Percentiles rank a stretch among this genome's conserved stretches.
phyloP scores from a whole-genome alignment of 176 grass and related monocot species.

The Saccharum spontaneum region DNA sequence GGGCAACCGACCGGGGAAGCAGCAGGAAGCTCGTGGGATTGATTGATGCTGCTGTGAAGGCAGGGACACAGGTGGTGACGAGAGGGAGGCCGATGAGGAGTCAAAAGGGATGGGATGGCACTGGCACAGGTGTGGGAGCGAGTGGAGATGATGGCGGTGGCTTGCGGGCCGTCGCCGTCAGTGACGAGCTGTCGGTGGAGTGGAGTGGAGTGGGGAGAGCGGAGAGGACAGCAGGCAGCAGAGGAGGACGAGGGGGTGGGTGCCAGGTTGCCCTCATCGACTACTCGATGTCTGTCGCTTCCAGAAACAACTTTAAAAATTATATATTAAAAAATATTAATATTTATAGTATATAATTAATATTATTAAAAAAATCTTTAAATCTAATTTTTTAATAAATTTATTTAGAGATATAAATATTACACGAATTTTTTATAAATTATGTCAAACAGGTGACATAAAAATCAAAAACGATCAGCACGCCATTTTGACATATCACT shows the following conservation, averaged over 20 bases:
- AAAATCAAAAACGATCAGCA: too few relatives aligned
- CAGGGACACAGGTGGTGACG: background rate
- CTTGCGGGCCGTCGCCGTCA: slow-evolving; percentile 20
- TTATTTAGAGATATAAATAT: too few relatives aligned
- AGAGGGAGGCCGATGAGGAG: background rate
- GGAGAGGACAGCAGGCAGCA: background rate
- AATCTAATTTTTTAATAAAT: too few relatives aligned
- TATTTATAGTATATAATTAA: too few relatives aligned
- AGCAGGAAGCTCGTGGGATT: background rate
- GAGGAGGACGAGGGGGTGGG: background rate
- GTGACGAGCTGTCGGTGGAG: slow-evolving; percentile 35
- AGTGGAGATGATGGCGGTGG: background rate
- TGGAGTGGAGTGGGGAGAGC: background rate
- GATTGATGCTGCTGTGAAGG: background rate
- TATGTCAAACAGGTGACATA: too few relatives aligned
- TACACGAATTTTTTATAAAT: too few relatives aligned
- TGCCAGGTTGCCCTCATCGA: background rate
- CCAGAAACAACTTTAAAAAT: too few relatives aligned
- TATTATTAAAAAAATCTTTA: too few relatives aligned
- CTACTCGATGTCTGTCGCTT: too few relatives aligned
- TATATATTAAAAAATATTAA: too few relatives aligned
- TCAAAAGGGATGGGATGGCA: background rate
- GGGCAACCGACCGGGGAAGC: background rate
- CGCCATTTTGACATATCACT: background rate
- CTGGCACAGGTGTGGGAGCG: background rate